Evolutionary conservation across 148 eudicot genomes (phyloP), one percentile per base, ranked within the genome.

Genomic region (Salicornia ramosissima): DNA sequence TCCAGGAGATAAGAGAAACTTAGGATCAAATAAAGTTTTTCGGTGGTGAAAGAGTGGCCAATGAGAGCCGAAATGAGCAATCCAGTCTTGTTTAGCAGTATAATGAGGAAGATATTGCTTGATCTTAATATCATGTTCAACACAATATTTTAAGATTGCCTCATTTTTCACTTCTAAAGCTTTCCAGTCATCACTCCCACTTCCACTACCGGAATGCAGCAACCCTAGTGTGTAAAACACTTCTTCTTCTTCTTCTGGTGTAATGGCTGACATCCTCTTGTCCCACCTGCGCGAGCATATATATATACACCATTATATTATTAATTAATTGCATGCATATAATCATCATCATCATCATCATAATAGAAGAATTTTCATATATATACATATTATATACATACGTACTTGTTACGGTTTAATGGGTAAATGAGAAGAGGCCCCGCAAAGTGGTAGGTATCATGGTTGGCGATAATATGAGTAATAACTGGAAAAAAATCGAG

Each of bases 241-340:
- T 1, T 88, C 93, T 72, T n/a, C n/a, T n/a, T n/a, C n/a, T n/a
- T 88, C 98, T 5, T 86, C 96, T 31, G 96, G 92, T 85, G 62
- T 82, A 0, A 83, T 77, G 1, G 90, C 87, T 7, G 93, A 86
- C 98, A 90, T 90, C 34, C 83, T 65, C 63, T 86, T 85, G 69
- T 94, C 90, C 98, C 98, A 94, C 82, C 98, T 94, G 77, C 62
- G 66, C n/a, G n/a, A n/a, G n/a, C n/a, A n/a, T n/a, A n/a, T n/a
- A n/a, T n/a, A n/a, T n/a, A n/a, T n/a, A n/a, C n/a, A 42, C 39
- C 30, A 45, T 49, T 22, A 49, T 2, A 28, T 55, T 70, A 36
- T 53, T 47, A 53, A 69, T 5, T 31, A 16, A 34, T 53, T 31
- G 26, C 18, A 15, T 2, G 15, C 40, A 33, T 50, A 12, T 33